Conservation (phyloP, 345 rosid genomes). For the Passiflora organensis region DNA sequence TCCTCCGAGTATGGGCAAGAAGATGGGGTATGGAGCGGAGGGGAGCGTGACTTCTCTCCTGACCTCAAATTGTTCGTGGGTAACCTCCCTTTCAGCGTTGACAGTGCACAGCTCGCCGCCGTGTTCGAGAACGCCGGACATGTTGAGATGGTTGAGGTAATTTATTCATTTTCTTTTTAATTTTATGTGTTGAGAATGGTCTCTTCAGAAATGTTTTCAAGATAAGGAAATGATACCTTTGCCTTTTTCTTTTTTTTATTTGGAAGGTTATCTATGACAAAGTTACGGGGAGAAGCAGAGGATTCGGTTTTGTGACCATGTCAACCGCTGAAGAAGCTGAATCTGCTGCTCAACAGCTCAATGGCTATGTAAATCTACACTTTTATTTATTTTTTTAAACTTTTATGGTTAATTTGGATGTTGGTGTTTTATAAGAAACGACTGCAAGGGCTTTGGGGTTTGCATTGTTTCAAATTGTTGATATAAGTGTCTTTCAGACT, state of each 20-base stretch:
- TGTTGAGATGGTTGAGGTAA: conserved; percentile 97
- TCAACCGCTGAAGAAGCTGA: conserved; percentile 62
- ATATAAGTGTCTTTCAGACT: too few species aligned
- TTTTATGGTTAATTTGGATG: too few species aligned
- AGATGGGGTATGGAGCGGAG: conserved; percentile 48
- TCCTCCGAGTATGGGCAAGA: conserved; percentile 62
- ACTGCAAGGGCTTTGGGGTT: too few species aligned
- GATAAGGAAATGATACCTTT: conserved; percentile 4
- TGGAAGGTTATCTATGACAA: conserved; percentile 86
- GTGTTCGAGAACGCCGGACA: conserved; percentile 72
- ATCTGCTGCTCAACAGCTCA: conserved; percentile 73
- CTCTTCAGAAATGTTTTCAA: too few species aligned
- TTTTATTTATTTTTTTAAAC: too few species aligned
- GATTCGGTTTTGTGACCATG: conserved; percentile 98
- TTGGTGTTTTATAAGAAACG: too few species aligned
- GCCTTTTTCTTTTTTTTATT: neutral
- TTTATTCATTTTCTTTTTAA: neutral
- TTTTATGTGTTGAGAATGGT: too few species aligned
- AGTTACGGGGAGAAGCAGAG: conserved; percentile 91
- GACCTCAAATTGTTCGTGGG: conserved; percentile 92
- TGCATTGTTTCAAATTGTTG: too few species aligned
- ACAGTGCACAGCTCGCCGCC: conserved; percentile 85
- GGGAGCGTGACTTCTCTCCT: conserved; percentile 46
- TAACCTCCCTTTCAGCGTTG: conserved; percentile 81
- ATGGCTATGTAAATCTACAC: conserved; percentile 70